Evolutionary conservation across 768 basidiomycete species (phyloP), one percentile per base, ranked within the genome.

Genomic region (Nidularia pulvinata): DNA sequence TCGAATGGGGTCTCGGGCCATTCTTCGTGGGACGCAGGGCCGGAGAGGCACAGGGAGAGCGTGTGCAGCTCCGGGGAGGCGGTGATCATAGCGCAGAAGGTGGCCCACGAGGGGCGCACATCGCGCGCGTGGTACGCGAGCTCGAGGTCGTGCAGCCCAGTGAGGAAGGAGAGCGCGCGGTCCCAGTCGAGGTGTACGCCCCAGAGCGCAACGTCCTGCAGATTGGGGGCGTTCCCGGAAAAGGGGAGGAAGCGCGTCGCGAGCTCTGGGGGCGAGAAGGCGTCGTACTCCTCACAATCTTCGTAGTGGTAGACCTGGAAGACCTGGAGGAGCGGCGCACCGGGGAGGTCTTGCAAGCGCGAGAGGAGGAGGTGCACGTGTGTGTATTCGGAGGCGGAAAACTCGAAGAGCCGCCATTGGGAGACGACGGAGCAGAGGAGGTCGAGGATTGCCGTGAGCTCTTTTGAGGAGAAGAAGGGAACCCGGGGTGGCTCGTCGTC

Each of bases 171-270:
- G 19, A 74, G 62, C 13, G 76, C 70, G 34, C 73, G 69, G 33
- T 76, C 71, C 89, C 89, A 91, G 53, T 84, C 77, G 34, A 91
- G 65, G 56, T 88, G 88, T 4, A 89, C 84, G 37, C 87, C 88
- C 83, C 85, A 88, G 30, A 91, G 71, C 7, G 71, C 69, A 34
- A 82, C 65, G 4, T 68, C 60, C 16, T 64, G 68, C 11, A 91
- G 69, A 6, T 70, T 75, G 1, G 89, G 89, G 14, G 75, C 76
- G 25, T 78, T 75, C 2, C 80, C 75, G 51, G 81, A 73, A 59
- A 90, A 84, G 14, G 81, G 73, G 9, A 76, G 68, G 57, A 78
- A 76, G 19, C 68, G 68, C 7, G 68, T 71, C 44, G 65, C 67
- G 46, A 81, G 70, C 16, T 73, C 67, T 14, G 68, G 64, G 4